Percentiles rank a stretch among this genome's conserved stretches.
Conservation (phyloP, 2,329 filamentous ascomycete species). For the Septoria linicola region DNA sequence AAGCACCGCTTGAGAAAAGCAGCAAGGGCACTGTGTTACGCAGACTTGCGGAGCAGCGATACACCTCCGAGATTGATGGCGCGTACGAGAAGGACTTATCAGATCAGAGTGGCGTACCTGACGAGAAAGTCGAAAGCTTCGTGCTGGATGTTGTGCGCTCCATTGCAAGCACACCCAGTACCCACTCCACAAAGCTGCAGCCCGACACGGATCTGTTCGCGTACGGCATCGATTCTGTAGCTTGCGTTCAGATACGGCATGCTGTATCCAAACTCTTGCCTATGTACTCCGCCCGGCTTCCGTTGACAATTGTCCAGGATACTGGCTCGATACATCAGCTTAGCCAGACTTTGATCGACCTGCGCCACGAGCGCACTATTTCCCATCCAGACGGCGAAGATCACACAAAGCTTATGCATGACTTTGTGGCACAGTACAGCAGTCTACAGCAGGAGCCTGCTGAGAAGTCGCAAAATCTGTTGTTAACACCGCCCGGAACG, state of each 20-base stretch:
- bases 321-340: constrained; percentile 53
- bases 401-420: constrained; percentile 45
- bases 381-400: constrained; percentile 36
- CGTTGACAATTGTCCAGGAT: constrained; percentile 61
- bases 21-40: constrained; percentile 63
- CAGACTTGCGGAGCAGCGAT: constrained; percentile 52
- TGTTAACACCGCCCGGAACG: constrained; percentile 15
- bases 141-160: constrained; percentile 37
- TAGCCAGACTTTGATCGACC: constrained; percentile 41
- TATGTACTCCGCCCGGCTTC: constrained; percentile 41
- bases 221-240: constrained; percentile 61
- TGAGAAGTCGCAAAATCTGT: constrained; percentile 34
- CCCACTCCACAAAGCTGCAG: not conserved
- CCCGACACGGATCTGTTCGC: constrained; percentile 53
- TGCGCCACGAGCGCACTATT: constrained; percentile 39
- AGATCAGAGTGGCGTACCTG: constrained; percentile 28
- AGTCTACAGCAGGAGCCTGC: not conserved
- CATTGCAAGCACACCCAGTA: constrained; percentile 16
- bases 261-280: constrained; percentile 41
- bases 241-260: constrained; percentile 54
- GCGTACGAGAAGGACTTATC: constrained; percentile 43
- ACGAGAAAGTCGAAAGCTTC: constrained; percentile 36
- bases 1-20: constrained; percentile 53
- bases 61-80: constrained; percentile 47
- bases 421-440: constrained; percentile 51